A percentile compares a stretch with the other conserved stretches of the same genome.
Evolutionary conservation across 768 basidiomycete genomes (phyloP).

Genomic region (Phlebiopsis gigantea): DNA sequence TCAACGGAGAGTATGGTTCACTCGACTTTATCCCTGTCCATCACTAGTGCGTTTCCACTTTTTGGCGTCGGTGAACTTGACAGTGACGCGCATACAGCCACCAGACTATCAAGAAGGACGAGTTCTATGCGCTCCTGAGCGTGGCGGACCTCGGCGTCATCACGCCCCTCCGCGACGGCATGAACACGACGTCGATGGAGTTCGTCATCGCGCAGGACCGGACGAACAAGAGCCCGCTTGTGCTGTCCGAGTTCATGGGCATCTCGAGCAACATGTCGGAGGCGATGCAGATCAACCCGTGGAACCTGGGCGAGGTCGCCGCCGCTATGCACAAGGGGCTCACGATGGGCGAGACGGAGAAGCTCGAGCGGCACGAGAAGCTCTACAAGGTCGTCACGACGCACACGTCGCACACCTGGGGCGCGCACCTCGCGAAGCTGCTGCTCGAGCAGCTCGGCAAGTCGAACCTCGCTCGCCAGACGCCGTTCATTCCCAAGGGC

Average conservation of each 20-base stretch:
- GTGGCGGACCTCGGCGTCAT: constrained; percentile 95
- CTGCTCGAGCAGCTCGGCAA: constrained; percentile 76
- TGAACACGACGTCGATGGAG: constrained; percentile 99
- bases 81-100: constrained; percentile 49
- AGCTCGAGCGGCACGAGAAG: constrained; percentile 63
- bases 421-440: constrained; percentile 83
- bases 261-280: constrained; percentile 89
- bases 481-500: constrained; percentile 73
- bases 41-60: constrained; percentile 73
- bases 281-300: constrained; percentile 90
- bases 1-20: constrained; percentile 93
- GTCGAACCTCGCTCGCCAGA: constrained; percentile 75
- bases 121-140: constrained; percentile 91
- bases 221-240: constrained; percentile 79
- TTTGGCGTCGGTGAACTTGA: not conserved
- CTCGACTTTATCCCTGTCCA: constrained; percentile 96
- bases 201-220: constrained; percentile 91
- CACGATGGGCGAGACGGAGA: constrained; percentile 74
- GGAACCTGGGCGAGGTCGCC: constrained; percentile 78
- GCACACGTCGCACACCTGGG: constrained; percentile 96
- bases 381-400: constrained; percentile 84
- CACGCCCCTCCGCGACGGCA: constrained; percentile 93
- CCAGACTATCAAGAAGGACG: constrained; percentile 94
- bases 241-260: constrained; percentile 97
- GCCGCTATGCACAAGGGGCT: constrained; percentile 88